Conservation (phyloP, 139 green algal genomes). For the Coelastrella sp. region DNA sequence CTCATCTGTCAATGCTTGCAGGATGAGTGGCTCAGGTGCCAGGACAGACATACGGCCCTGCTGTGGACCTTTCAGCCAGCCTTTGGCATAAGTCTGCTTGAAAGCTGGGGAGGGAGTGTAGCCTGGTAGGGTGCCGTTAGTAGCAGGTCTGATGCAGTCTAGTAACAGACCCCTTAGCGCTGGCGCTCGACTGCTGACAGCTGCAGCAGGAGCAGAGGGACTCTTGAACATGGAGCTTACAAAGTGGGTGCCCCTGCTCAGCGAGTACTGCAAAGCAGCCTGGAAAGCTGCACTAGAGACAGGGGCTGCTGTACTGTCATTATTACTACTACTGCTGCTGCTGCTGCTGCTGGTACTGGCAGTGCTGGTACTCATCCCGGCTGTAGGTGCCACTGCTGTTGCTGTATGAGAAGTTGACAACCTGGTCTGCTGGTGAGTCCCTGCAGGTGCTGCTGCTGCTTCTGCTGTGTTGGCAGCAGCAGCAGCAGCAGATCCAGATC, state of each 20-base stretch:
- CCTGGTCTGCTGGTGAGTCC: background rate
- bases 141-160: conserved; percentile 1
- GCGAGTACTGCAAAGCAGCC: background rate
- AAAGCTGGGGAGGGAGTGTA: conserved; percentile 46
- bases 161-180: conserved; percentile 21
- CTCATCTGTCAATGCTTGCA: background rate
- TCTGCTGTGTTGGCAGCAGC: background rate
- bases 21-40: background rate
- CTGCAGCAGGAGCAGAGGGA: background rate
- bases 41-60: background rate
- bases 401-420: background rate
- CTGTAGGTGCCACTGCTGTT: background rate
- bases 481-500: too few species aligned
- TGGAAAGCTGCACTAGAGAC: background rate
- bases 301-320: background rate
- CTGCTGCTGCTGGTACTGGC: background rate
- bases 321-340: background rate
- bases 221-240: background rate
- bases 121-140: conserved; percentile 30
- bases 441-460: background rate
- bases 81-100: conserved; percentile 39
- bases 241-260: background rate
- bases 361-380: background rate
- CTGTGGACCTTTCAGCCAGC: conserved; percentile 30
- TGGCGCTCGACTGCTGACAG: background rate